phyloP scores from a whole-genome alignment of 1,139 yeast species.

The Scheffersomyces lignicola region DNA sequence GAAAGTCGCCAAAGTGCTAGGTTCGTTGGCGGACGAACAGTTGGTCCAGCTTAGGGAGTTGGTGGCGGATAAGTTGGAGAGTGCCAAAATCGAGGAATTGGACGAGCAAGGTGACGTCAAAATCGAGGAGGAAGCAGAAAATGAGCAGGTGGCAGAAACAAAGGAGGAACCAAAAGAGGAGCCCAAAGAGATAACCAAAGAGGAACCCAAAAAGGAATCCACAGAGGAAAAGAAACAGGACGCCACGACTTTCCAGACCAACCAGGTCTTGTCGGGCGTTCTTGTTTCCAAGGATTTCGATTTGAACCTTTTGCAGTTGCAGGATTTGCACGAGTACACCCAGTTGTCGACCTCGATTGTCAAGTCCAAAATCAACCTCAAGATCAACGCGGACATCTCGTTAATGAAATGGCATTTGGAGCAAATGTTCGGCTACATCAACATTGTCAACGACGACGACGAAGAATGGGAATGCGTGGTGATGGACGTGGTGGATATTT shows the following conservation, averaged over 20 bases:
- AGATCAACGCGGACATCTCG: slow-evolving; percentile 78
- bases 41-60: slow-evolving; percentile 32
- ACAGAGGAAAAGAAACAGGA: slow-evolving; percentile 11
- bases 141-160: slow-evolving; percentile 10
- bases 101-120: slow-evolving; percentile 17
- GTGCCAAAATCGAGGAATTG: slow-evolving; percentile 19
- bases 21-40: slow-evolving; percentile 64
- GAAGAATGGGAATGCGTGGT: slow-evolving; percentile 53
- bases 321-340: slow-evolving; percentile 86
- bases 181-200: slow-evolving; percentile 7
- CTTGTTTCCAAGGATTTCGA: slow-evolving; percentile 91
- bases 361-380: slow-evolving; percentile 75
- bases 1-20: slow-evolving; percentile 84
- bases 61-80: slow-evolving; percentile 21
- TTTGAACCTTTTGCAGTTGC: slow-evolving; percentile 74
- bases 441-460: slow-evolving; percentile 61
- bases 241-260: slow-evolving; percentile 22
- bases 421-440: slow-evolving; percentile 92
- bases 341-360: slow-evolving; percentile 84
- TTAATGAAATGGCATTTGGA: slow-evolving; percentile 85
- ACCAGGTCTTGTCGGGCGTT: slow-evolving; percentile 74
- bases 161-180: slow-evolving; percentile 7
- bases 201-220: slow-evolving; percentile 10
- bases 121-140: slow-evolving; percentile 13
- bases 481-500: slow-evolving; percentile 45